Evolutionary conservation across 2,329 filamentous ascomycete species (phyloP).

Genomic region (Pseudocercospora cruenta): DNA sequence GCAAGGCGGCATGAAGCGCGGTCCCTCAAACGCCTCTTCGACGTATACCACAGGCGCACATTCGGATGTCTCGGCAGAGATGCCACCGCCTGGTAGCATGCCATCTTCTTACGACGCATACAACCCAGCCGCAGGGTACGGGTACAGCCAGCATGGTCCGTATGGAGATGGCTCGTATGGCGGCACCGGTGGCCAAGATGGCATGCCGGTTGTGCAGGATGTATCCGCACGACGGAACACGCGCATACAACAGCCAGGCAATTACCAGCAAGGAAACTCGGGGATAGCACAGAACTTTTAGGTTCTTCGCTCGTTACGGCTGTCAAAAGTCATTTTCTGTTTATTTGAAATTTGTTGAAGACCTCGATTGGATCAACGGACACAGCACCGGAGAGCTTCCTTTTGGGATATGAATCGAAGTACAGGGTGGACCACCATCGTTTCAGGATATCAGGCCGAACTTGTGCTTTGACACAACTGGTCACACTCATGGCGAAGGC

Average conservation of each 20-base stretch:
- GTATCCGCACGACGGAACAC: slow-evolving; percentile 92
- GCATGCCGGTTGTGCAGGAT: slow-evolving; percentile 85
- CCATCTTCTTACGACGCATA: slow-evolving; percentile 40
- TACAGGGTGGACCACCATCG: slow-evolving; percentile 5
- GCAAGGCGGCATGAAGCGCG: slow-evolving; percentile 72
- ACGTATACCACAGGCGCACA: slow-evolving; percentile 83
- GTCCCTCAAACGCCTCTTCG: slow-evolving; percentile 93
- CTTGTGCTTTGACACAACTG: slow-evolving; percentile 18
- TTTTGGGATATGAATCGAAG: slow-evolving; percentile 13
- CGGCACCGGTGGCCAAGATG: slow-evolving; percentile 52
- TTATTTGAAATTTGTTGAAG: slow-evolving; percentile 7
- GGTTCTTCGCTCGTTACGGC: not conserved
- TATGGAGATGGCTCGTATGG: slow-evolving; percentile 61
- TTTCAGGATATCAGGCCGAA: slow-evolving; percentile 12
- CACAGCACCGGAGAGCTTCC: slow-evolving; percentile 13
- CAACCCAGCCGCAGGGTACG: slow-evolving; percentile 44
- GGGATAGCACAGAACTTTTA: slow-evolving; percentile 97
- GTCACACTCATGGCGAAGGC: slow-evolving; percentile 20
- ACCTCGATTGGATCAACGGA: slow-evolving; percentile 8
- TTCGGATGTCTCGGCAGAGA: slow-evolving; percentile 65
- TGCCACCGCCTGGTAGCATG: slow-evolving; percentile 26
- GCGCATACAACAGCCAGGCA: slow-evolving; percentile 85
- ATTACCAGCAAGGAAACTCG: slow-evolving; percentile 84
- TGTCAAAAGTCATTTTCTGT: not conserved
- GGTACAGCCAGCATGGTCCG: slow-evolving; percentile 60